Base-by-base conservation (phyloP, 352 stramenopile species). In the Blastocystis sp. region DNA sequence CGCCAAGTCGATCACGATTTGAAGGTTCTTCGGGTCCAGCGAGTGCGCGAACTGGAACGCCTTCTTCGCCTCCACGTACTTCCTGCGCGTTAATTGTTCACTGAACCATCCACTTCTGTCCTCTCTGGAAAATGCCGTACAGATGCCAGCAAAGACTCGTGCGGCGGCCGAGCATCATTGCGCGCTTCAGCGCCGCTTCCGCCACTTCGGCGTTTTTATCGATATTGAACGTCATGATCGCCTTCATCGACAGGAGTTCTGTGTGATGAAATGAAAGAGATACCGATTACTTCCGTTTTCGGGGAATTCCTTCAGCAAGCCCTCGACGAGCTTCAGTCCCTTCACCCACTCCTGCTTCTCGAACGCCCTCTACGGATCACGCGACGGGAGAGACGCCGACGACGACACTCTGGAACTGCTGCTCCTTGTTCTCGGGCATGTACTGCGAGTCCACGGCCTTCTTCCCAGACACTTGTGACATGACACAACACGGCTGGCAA, bases 321-420 rank as follows among this genome's bases (percentile, higher is more conserved):
- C 17, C 52, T 81, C 71, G 19, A 64, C 24, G 11, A 66, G 42
- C 45, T 81, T 81, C 28, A 81, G 24, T 81, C 71, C 71, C 71
- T 81, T 81, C n/a, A 3, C 14, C 71, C 71, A 81, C 59, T 81
- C 71, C 34, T 66, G 52, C n/a, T 81, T 81, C 52, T 81, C 71
- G 42, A 48, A 81, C 19, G 71, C 71, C 45, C 66, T 81, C 71
- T 81, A 81, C 71, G n/a, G 9, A 38, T 65, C 9, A 48, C 19
- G 21, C 4, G 28, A 3, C 14, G 19, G 0, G 21, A 68, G 52
- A n/a, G 4, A 10, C n/a, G 17, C n/a, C 59, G 45, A 81, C 71
- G 21, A 81, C 71, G 9, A 81, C 52, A 7, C 43, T 81, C 59
- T 81, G 71, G 34, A 81, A 81, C 34, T 81, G 71, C 34, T 54